These are phyloP conservation scores for Tympanopsis confertula DNA, from an alignment of 2,329 filamentous ascomycete genomes.

Conservation along the genomic window DNA sequence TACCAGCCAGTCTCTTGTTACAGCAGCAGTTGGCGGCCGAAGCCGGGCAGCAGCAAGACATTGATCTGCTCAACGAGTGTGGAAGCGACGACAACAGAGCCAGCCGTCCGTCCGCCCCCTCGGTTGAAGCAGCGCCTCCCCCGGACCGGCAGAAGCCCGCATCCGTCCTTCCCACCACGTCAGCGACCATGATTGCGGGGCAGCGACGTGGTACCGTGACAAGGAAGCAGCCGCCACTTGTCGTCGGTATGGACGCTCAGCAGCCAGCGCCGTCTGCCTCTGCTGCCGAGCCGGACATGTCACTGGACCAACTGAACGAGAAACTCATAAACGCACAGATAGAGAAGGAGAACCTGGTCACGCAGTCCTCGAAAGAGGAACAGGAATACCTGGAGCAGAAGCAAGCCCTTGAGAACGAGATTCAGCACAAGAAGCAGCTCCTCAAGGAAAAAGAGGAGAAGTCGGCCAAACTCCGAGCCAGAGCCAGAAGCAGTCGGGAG, in stretches of 20 bases:
- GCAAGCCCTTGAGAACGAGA: constrained; percentile 62
- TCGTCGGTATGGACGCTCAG: constrained; percentile 41
- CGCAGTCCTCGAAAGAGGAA: constrained; percentile 62
- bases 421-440: constrained; percentile 65
- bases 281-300: constrained; percentile 47
- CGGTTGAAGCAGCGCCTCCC: too few species aligned
- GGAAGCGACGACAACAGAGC: neutral
- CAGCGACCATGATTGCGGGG: constrained; percentile 30
- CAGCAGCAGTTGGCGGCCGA: constrained; percentile 32
- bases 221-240: constrained; percentile 65
- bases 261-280: constrained; percentile 28
- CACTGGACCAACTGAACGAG: constrained; percentile 68
- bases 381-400: constrained; percentile 56
- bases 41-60: constrained; percentile 31
- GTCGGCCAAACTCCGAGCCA: constrained; percentile 71
- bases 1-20: constrained; percentile 42
- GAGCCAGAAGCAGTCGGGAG: constrained; percentile 69
- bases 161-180: too few species aligned
- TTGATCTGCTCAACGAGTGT: constrained; percentile 21
- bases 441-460: constrained; percentile 85
- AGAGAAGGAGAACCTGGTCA: constrained; percentile 71
- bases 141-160: too few species aligned
- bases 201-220: constrained; percentile 58
- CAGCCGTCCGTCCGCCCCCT: neutral
- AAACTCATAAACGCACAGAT: constrained; percentile 68